Percentiles rank a stretch among this genome's conserved stretches.
Evolutionary conservation across 1,284 basidiomycete genomes (phyloP).

Genomic region (Heterobasidion irregulare): DNA sequence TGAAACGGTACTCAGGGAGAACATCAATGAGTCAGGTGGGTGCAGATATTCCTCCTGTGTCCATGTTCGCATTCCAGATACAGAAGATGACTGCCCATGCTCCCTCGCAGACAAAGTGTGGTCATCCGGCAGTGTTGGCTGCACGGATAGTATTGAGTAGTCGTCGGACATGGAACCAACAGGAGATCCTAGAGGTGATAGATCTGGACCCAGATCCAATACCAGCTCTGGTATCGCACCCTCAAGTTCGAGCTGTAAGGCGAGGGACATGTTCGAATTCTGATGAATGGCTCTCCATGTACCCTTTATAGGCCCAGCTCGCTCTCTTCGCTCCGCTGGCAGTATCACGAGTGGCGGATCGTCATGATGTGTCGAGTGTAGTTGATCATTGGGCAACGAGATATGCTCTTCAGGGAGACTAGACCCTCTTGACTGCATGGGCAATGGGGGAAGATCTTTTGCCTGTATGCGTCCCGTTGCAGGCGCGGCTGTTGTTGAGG

Average conservation of each 20-base stretch:
- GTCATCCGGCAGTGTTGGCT: background rate
- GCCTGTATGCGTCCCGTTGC: background rate
- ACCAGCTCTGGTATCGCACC: background rate
- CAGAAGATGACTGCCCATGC: background rate
- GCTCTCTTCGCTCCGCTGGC: background rate
- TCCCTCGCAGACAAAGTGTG: background rate
- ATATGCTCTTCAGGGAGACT: too few relatives aligned
- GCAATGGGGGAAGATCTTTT: too few relatives aligned
- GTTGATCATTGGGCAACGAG: too few relatives aligned
- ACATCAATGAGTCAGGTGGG: background rate
- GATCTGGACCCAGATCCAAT: background rate
- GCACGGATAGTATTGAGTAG: background rate
- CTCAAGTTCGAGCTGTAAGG: background rate
- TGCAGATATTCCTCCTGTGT: too few relatives aligned
- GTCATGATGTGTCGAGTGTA: background rate
- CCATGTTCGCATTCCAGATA: too few relatives aligned
- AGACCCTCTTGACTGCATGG: too few relatives aligned
- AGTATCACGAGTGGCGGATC: background rate
- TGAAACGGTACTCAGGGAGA: background rate
- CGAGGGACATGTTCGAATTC: background rate
- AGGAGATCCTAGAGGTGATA: background rate
- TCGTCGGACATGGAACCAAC: background rate
- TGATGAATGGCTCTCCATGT: background rate
- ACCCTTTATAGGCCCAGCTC: background rate
- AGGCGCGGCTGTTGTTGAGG: background rate